Percentiles rank a stretch among this genome's conserved stretches.
phyloP scores from a whole-genome alignment of 345 rosid genomes.

The Salix arbutifolia region DNA sequence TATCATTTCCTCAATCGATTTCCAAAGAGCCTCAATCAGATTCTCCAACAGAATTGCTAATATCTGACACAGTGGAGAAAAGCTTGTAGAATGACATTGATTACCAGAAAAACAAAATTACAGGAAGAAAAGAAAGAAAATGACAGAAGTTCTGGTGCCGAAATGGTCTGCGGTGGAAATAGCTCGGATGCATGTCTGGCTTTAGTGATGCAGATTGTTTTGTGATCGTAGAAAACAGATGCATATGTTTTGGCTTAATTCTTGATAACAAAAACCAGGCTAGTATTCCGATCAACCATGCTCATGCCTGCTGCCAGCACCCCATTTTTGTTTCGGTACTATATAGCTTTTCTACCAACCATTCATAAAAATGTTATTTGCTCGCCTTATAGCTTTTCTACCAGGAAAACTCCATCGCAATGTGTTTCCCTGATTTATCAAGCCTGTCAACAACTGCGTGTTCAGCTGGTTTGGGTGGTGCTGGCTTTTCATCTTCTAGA shows the following conservation, averaged over 20 bases:
- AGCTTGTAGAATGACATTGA: constrained; percentile 1
- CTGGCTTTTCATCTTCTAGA: no score
- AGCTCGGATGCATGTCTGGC: neutral
- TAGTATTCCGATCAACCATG: neutral
- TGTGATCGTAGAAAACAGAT: neutral
- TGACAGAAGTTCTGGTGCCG: neutral
- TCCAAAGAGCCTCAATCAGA: constrained; percentile 6
- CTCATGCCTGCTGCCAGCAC: neutral
- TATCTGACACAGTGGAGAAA: constrained; percentile 15
- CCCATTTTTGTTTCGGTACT: neutral
- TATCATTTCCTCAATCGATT: constrained; percentile 12
- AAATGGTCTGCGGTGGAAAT: neutral
- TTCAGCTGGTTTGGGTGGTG: neutral
- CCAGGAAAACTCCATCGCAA: neutral
- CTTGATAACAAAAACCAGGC: neutral
- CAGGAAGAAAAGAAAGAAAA: neutral
- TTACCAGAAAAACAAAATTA: neutral
- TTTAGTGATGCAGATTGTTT: neutral
- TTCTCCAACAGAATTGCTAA: constrained; percentile 20
- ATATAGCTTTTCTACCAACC: neutral
- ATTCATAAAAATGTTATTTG: neutral
- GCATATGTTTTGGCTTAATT: neutral
- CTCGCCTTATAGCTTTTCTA: neutral
- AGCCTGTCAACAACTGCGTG: neutral
- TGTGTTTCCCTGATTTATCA: neutral